These are phyloP conservation scores for Apiotrichum domesticum DNA, from an alignment of 1,284 basidiomycete species.

Conservation along the genomic window DNA sequence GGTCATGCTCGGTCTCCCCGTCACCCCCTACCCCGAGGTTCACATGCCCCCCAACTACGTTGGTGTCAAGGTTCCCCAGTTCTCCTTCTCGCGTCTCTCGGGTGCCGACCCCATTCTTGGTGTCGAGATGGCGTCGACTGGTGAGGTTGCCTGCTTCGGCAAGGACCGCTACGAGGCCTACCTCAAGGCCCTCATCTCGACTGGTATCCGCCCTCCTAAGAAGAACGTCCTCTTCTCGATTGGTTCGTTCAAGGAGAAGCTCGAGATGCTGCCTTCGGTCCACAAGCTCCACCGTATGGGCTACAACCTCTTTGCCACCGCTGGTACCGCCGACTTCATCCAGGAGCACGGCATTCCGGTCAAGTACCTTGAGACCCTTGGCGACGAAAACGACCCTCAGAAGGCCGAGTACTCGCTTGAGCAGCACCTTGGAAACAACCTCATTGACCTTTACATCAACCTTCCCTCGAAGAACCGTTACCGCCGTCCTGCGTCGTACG, in stretches of 20 bases:
- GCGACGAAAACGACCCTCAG: constrained; percentile 66
- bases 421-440: constrained; percentile 88
- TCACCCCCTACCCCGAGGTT: constrained; percentile 83
- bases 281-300: constrained; percentile 91
- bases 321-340: constrained; percentile 94
- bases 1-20: constrained; percentile 87
- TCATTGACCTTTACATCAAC: constrained; percentile 99
- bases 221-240: constrained; percentile 44
- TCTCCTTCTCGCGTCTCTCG: constrained; percentile 90
- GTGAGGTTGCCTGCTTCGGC: constrained; percentile 98
- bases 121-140: constrained; percentile 99
- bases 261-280: constrained; percentile 93
- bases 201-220: constrained; percentile 88
- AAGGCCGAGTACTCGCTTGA: constrained; percentile 94
- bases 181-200: constrained; percentile 92
- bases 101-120: constrained; percentile 98
- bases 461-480: constrained; percentile 97
- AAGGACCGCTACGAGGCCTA: constrained; percentile 98
- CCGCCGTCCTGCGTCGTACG: constrained; percentile 92
- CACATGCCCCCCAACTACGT: constrained; percentile 87
- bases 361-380: constrained; percentile 84
- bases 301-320: constrained; percentile 94
- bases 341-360: constrained; percentile 57
- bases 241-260: constrained; percentile 95
- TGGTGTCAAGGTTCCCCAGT: constrained; percentile 97